Evolutionary conservation across 2,329 filamentous ascomycete genomes (phyloP), one percentile per base, ranked within the genome.

Genomic region (Mariannaea sp.): DNA sequence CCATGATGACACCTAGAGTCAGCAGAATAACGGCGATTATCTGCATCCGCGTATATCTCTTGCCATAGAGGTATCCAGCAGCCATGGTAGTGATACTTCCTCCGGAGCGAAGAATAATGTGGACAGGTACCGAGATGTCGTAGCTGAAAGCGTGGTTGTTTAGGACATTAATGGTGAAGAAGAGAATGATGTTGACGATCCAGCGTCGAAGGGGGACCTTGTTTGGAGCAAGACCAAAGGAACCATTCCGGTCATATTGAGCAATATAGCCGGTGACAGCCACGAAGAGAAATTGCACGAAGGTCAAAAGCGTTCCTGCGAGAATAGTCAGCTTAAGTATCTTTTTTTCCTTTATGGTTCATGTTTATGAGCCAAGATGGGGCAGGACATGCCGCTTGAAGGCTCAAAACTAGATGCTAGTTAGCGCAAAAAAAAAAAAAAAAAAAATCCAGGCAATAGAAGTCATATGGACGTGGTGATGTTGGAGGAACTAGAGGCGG

Each of bases 131-230:
- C 6, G 92, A 96, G 51, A 99, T 97, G 64, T 92, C 87, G 75
- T 97, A 99, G 58, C 91, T 92, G 72, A 99, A 99, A 6, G 93
- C 94, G 78, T 93, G 93, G 67, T 99, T 99, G 75, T 99, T 99
- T 68, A 99, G 76, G 53, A 97, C 85, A 66, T 97, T 99, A 74
- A 99, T 94, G 57, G 83, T 83, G 71, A 96, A 94, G 74, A 97
- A 97, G 63, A 97, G 83, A 4, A 88, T 77, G 35, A 96, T 96
- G 69, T 96, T 97, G 66, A 93, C 79, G 43, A 90, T 69, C 92
- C 94, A 97, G 69, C 90, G 88, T 41, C 81, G 80, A 49, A 97
- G 77, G 0, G 94, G 94, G 4, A 97, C 90, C 45, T 84, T 85
- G 60, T 92, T 92, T 14, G 83, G 83, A 51, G 83, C 84, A 38